phyloP scores from a whole-genome alignment of 805 yeast genomes.

The Starmerella khaoyaiensis region DNA sequence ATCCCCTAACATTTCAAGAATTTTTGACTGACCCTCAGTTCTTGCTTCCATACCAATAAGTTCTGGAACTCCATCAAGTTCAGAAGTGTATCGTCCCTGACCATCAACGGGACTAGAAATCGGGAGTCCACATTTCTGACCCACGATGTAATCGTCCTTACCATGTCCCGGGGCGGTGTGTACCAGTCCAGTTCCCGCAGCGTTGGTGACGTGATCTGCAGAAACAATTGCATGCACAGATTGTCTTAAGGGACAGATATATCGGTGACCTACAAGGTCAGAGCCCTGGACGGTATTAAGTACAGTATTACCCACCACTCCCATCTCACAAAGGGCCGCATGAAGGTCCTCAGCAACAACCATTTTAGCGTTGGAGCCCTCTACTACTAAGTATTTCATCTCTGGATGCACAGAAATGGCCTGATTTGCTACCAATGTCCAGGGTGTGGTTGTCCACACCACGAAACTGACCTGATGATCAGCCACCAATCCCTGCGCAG shows the following conservation, averaged over 20 bases:
- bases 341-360: conserved; percentile 46
- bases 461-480: conserved; percentile 14
- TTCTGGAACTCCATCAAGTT: conserved; percentile 34
- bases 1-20: conserved; percentile 35
- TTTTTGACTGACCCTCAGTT: conserved; percentile 39
- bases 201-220: conserved; percentile 68
- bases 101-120: conserved; percentile 71
- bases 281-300: conserved; percentile 32
- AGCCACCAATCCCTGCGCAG: conserved; percentile 10
- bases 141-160: conserved; percentile 73
- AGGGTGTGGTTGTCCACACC: conserved; percentile 97
- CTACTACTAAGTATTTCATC: conserved; percentile 44
- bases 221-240: conserved; percentile 48
- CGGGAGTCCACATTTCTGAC: conserved; percentile 41
- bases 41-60: conserved; percentile 50
- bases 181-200: conserved; percentile 88
- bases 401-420: conserved; percentile 63
- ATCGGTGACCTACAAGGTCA: conserved; percentile 32
- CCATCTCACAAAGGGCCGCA: conserved; percentile 26
- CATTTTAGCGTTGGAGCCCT: conserved; percentile 32
- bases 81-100: conserved; percentile 50
- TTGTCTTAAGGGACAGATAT: conserved; percentile 43
- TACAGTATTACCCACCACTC: conserved; percentile 1
- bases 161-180: conserved; percentile 99
- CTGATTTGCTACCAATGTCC: conserved; percentile 84